A percentile compares a stretch with the other conserved stretches of the same genome.
These are phyloP conservation scores for Citrus maxima DNA, from an alignment of 345 rosid species.

Conservation along the genomic window DNA sequence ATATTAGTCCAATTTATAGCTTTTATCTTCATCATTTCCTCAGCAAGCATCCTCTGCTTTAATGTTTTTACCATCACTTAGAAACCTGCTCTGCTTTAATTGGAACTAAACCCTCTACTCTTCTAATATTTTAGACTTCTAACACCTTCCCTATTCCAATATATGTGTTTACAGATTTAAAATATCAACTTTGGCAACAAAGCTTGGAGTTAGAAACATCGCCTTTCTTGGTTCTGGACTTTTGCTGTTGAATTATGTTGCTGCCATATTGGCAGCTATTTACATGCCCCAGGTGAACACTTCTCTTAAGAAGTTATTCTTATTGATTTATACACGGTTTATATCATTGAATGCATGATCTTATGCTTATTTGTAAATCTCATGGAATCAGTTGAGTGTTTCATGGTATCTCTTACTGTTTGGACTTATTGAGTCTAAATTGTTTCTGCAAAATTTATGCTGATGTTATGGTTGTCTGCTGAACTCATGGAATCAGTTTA, in stretches of 20 bases:
- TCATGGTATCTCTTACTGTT: background rate
- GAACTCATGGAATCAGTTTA: background rate
- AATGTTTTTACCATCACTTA: background rate
- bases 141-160: background rate
- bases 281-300: conserved; percentile 84
- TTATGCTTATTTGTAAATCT: background rate
- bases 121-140: background rate
- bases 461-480: background rate
- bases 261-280: conserved; percentile 68
- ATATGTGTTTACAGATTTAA: conserved; percentile 56
- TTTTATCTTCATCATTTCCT: conserved; percentile 10
- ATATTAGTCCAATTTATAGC: background rate
- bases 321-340: conserved; percentile 9
- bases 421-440: background rate
- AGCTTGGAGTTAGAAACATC: conserved; percentile 92
- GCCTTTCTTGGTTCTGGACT: conserved; percentile 88
- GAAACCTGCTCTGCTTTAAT: background rate
- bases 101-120: background rate
- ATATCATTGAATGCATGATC: background rate
- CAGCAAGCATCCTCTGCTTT: background rate
- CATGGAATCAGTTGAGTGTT: conserved; percentile 4
- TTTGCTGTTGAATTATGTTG: conserved; percentile 71
- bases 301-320: conserved; percentile 11
- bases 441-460: background rate
- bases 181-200: conserved; percentile 90